Evolutionary conservation across 2,329 filamentous ascomycete genomes (phyloP).

Genomic region (Penicillium sumatraense): DNA sequence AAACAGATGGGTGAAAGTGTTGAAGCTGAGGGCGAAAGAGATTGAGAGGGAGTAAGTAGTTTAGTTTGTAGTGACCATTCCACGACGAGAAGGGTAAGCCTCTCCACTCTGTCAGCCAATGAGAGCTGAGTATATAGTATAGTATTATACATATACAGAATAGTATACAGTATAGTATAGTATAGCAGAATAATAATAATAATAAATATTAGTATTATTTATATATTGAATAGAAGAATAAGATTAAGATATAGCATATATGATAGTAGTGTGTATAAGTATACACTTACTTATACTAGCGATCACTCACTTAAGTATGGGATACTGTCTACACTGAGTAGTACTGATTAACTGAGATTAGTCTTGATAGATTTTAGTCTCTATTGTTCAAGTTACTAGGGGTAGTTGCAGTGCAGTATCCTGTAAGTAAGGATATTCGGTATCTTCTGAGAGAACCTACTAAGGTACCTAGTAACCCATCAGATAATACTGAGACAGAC

Average conservation of each 20-base stretch:
- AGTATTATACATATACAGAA: not conserved
- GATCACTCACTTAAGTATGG: too few species aligned
- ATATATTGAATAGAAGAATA: not conserved
- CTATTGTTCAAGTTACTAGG: too few species aligned
- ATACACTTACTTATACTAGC: too few species aligned
- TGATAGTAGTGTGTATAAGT: too few species aligned
- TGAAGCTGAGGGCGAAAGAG: constrained; percentile 19
- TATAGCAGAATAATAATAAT: not conserved
- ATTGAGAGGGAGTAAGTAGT: constrained; percentile 26
- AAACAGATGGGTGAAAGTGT: constrained; percentile 2
- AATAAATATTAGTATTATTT: not conserved
- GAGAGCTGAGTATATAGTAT: not conserved
- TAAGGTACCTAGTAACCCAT: too few species aligned
- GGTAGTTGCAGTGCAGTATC: too few species aligned
- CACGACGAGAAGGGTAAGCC: constrained; percentile 2
- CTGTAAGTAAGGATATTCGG: too few species aligned
- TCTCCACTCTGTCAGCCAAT: constrained; percentile 17
- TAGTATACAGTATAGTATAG: not conserved
- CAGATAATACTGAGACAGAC: too few species aligned
- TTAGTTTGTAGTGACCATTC: constrained; percentile 29
- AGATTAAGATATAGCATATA: too few species aligned
- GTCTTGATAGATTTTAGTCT: too few species aligned
- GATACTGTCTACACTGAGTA: too few species aligned
- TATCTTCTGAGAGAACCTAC: not conserved
- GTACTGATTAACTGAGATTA: too few species aligned